A percentile compares a stretch with the other conserved stretches of the same genome.
These are phyloP conservation scores for Cnidoscolus chayamansa DNA, from an alignment of 441 rosid species.

Conservation along the genomic window DNA sequence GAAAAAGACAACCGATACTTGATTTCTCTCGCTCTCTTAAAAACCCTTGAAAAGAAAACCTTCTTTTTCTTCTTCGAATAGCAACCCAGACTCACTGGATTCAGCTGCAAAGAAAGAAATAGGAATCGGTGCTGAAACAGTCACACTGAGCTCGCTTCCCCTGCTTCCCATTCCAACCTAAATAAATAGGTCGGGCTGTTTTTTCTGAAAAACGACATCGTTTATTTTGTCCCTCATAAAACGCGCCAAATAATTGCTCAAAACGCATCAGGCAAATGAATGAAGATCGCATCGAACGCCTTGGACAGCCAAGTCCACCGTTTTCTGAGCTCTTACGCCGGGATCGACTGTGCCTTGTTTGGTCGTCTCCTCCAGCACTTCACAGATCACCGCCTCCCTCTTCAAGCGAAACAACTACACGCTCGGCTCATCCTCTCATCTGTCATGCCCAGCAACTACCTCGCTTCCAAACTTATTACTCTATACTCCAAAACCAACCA, in stretches of 20 bases:
- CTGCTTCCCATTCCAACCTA: neutral
- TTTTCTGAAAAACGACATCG: neutral
- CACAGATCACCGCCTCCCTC: conserved; percentile 47
- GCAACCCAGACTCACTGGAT: too few relatives aligned
- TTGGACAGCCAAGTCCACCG: conserved; percentile 34
- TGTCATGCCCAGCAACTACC: conserved; percentile 56
- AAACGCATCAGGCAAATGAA: conserved; percentile 20
- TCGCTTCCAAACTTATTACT: conserved; percentile 61
- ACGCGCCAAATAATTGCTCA: conserved; percentile 1
- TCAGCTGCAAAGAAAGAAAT: too few relatives aligned
- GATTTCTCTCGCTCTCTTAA: neutral
- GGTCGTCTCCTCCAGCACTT: conserved; percentile 62
- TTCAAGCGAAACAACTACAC: conserved; percentile 73
- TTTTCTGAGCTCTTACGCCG: conserved; percentile 21
- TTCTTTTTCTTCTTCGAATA: neutral
- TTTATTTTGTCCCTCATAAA: too few relatives aligned
- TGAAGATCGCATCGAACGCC: conserved; percentile 17
- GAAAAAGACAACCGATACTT: neutral
- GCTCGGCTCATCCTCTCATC: conserved; percentile 55
- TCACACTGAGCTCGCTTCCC: neutral
- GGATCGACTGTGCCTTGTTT: conserved; percentile 48
- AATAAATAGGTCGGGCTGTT: neutral
- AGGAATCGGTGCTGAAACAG: too few relatives aligned
- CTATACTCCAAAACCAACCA: conserved; percentile 43
- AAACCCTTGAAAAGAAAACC: too few relatives aligned